A percentile compares a stretch with the other conserved stretches of the same genome.
Evolutionary conservation across 148 eudicot species (phyloP).

Genomic region (Camellia lanceoleosa): DNA sequence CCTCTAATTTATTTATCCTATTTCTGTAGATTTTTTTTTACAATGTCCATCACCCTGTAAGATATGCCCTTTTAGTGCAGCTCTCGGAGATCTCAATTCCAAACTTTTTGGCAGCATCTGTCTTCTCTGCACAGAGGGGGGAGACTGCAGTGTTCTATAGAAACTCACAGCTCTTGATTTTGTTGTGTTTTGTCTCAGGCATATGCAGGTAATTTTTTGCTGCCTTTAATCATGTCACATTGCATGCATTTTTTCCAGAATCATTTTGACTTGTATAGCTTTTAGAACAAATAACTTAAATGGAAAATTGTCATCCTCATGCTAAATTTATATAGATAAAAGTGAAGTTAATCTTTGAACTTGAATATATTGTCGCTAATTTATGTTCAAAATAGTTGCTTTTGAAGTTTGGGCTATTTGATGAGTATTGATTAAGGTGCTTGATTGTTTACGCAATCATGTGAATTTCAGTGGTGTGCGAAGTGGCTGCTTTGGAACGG

Average conservation of each 20-base stretch:
- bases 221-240: neutral
- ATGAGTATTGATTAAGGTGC: neutral
- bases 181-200: conserved; percentile 45
- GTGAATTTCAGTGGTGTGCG: conserved; percentile 43
- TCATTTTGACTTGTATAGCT: neutral
- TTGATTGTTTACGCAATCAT: conserved; percentile 8
- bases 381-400: conserved; percentile 1
- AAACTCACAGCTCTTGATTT: conserved; percentile 30
- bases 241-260: neutral
- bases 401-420: conserved; percentile 11
- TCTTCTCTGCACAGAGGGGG: conserved; percentile 52
- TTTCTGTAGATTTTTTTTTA: neutral
- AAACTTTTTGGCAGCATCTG: conserved; percentile 44
- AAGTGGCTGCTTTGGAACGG: conserved; percentile 46
- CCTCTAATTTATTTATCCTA: neutral
- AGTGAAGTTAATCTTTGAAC: too few species aligned
- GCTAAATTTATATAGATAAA: neutral
- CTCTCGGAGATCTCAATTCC: conserved; percentile 51
- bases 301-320: neutral
- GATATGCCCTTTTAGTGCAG: conserved; percentile 28
- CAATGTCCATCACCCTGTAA: neutral
- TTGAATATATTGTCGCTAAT: too few species aligned
- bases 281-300: neutral
- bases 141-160: conserved; percentile 31
- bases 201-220: conserved; percentile 39